Percentiles rank a stretch among this genome's conserved stretches.
phyloP scores from a whole-genome alignment of 768 basidiomycete genomes.

The Mycena capillaripes region DNA sequence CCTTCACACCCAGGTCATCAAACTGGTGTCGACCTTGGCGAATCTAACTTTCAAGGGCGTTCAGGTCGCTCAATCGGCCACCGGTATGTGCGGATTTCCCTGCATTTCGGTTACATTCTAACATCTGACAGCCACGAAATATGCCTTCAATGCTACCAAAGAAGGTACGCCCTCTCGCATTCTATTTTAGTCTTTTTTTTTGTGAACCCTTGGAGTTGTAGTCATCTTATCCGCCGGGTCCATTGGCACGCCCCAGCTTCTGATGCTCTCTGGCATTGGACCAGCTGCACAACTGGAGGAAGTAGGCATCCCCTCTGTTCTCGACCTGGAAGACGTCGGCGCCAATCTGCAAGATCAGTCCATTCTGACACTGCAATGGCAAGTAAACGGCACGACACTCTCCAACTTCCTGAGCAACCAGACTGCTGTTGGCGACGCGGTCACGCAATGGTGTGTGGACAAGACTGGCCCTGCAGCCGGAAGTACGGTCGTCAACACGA shows the following conservation, averaged over 20 bases:
- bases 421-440: not conserved
- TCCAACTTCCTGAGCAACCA: slow-evolving; percentile 16
- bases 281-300: slow-evolving; percentile 28
- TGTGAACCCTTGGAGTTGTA: too few relatives aligned
- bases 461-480: slow-evolving; percentile 26
- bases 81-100: not conserved
- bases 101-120: too few relatives aligned
- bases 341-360: slow-evolving; percentile 53
- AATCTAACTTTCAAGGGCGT: not conserved
- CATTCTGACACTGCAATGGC: slow-evolving; percentile 30
- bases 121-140: too few relatives aligned
- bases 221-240: slow-evolving; percentile 47
- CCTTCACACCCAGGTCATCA: not conserved
- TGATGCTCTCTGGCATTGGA: slow-evolving; percentile 41
- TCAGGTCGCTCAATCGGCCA: not conserved
- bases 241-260: slow-evolving; percentile 42
- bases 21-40: not conserved
- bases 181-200: too few relatives aligned
- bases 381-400: slow-evolving; percentile 14
- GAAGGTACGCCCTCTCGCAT: too few relatives aligned
- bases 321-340: slow-evolving; percentile 30
- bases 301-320: slow-evolving; percentile 31
- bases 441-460: slow-evolving; percentile 15
- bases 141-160: too few relatives aligned
- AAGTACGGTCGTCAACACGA: slow-evolving; percentile 17